Percentiles rank a stretch among this genome's conserved stretches.
Conservation (phyloP, 768 basidiomycete species). For the Termitomyces sp. region DNA sequence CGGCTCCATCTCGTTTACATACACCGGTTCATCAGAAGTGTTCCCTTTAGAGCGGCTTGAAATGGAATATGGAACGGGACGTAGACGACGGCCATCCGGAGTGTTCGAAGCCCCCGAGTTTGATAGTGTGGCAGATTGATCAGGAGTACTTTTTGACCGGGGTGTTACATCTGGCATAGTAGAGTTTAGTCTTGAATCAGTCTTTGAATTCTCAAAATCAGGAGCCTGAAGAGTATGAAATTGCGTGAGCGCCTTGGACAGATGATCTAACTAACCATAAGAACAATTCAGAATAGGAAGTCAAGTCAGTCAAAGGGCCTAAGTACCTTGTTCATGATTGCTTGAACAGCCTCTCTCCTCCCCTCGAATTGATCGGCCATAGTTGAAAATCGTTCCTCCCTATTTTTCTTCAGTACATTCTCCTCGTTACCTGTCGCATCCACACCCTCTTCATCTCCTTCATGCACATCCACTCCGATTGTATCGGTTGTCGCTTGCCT, state of each 20-base stretch:
- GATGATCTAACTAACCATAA: conserved; percentile 45
- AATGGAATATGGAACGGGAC: not conserved
- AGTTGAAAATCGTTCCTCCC: conserved; percentile 65
- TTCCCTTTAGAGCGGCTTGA: conserved; percentile 6
- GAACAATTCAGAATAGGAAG: not conserved
- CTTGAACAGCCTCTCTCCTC: conserved; percentile 60
- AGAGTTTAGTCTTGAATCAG: conserved; percentile 12
- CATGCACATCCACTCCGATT: conserved; percentile 24
- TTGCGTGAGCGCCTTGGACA: conserved; percentile 43
- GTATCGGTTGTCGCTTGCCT: conserved; percentile 14
- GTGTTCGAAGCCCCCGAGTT: not conserved
- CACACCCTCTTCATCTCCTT: conserved; percentile 43
- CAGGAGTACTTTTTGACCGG: conserved; percentile 3
- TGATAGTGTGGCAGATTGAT: conserved; percentile 3
- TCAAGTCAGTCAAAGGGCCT: not conserved
- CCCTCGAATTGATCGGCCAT: conserved; percentile 65
- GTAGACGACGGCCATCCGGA: not conserved
- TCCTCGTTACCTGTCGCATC: conserved; percentile 49
- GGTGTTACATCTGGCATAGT: conserved; percentile 12
- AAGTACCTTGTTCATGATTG: conserved; percentile 67
- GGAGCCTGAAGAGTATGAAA: conserved; percentile 46
- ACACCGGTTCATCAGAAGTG: conserved; percentile 13
- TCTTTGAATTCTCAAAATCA: conserved; percentile 31
- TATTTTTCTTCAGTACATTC: conserved; percentile 44
- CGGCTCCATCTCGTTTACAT: conserved; percentile 15